phyloP scores from a whole-genome alignment of 345 rosid genomes.

The Euphorbia tirucalli region DNA sequence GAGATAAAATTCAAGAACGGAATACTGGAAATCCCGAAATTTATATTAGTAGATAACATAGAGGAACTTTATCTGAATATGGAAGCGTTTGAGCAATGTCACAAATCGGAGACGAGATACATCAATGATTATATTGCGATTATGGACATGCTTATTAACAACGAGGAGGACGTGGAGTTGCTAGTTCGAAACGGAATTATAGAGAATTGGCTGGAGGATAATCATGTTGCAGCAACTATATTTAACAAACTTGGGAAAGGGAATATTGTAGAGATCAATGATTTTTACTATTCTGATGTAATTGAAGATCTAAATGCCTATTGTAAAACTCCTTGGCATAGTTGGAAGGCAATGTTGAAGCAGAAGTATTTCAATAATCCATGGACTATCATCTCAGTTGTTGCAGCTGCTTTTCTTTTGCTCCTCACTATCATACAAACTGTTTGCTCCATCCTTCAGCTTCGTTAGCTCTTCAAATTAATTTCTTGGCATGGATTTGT shows the following conservation, averaged over 20 bases:
- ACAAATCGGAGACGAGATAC: not conserved
- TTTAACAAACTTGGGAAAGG: not conserved
- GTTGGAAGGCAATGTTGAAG: no score
- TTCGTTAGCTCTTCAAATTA: no score
- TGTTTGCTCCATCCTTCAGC: no score
- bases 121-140: not conserved
- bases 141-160: not conserved
- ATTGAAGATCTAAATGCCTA: no score
- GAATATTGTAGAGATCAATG: no score
- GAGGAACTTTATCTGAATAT: not conserved
- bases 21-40: not conserved
- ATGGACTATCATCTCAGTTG: no score
- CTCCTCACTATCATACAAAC: no score
- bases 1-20: not conserved
- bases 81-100: not conserved
- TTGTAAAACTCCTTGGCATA: no score
- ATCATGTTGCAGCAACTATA: not conserved
- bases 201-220: not conserved
- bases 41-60: not conserved
- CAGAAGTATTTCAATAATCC: no score
- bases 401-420: no score
- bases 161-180: not conserved
- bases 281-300: no score
- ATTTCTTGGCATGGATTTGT: no score
- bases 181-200: not conserved